Base-by-base conservation (phyloP, 148 eudicot genomes). In the Heliosperma pusillum region DNA sequence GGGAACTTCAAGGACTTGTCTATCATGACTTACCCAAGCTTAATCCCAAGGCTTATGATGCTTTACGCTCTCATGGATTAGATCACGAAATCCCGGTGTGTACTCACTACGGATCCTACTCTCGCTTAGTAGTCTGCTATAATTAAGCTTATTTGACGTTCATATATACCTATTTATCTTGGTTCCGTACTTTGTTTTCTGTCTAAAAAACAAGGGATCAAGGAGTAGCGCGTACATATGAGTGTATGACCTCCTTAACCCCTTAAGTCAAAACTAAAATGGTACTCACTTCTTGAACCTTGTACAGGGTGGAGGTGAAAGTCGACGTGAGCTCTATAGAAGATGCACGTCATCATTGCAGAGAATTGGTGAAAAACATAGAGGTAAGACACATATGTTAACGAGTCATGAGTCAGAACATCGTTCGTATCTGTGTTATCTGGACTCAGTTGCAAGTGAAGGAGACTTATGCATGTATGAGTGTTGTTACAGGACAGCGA, bases 261-360 rank as follows among this genome's bases (percentile, higher is more conserved):
- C n/a, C n/a, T n/a, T n/a, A n/a, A n/a, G n/a, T n/a, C n/a, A n/a
- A 61, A 74, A 61, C 26, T 62, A 52, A 30, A 56, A 19, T 20
- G 3, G 29, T 36, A n/a, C 24, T 53, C 15, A n/a, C 24, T 30
- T 60, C 56, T 57, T 66, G 33, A 4, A 55, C 63, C 19, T 45
- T 62, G 0, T 76, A 80, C 86, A 91, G 98, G 97, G 98, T 77
- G 98, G 98, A 65, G 98, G 98, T 57, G 98, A 94, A 86, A 94
- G 93, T 69, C 77, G 82, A 0, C 83, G 83, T 80, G 90, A 94
- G 76, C 89, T 94, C 47, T 83, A 84, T 64, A 74, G 84, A 72
- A 90, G 97, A 57, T 81, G 89, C 86, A 90, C 93, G 6, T 79
- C 90, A 26, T 79, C 87, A 9, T 69, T 94, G 71, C 87, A 87